phyloP scores from a whole-genome alignment of 2,329 filamentous ascomycete species.

The Aspergillus fructus region DNA sequence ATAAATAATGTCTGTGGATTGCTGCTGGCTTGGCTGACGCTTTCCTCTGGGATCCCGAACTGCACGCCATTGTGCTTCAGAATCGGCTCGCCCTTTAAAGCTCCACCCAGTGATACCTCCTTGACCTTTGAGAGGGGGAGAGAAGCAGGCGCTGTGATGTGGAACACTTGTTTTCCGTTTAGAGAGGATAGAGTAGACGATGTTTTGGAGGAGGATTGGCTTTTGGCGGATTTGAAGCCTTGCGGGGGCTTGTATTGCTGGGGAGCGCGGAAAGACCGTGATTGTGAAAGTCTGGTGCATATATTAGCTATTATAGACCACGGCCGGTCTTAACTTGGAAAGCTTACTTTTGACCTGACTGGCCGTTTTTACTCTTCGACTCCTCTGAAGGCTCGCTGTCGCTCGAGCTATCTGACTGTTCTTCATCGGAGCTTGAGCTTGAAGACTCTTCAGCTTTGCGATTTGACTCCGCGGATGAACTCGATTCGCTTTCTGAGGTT shows the following conservation, averaged over 20 bases:
- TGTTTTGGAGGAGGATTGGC: slow-evolving; percentile 30
- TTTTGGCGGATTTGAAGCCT: slow-evolving; percentile 43
- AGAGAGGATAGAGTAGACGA: slow-evolving; percentile 40
- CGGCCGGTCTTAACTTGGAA: background rate
- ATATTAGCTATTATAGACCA: slow-evolving; percentile 4
- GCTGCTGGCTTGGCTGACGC: slow-evolving; percentile 27
- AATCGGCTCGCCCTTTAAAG: slow-evolving; percentile 42
- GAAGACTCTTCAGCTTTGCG: slow-evolving; percentile 8
- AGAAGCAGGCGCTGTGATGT: slow-evolving; percentile 47
- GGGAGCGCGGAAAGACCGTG: slow-evolving; percentile 24
- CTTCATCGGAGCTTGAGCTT: slow-evolving; percentile 10
- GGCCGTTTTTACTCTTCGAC: too few relatives aligned
- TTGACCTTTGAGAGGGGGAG: slow-evolving; percentile 47
- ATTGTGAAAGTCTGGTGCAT: slow-evolving; percentile 10
- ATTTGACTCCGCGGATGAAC: slow-evolving; percentile 10
- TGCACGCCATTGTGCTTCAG: slow-evolving; percentile 43
- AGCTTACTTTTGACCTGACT: slow-evolving; percentile 9
- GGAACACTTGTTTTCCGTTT: slow-evolving; percentile 48
- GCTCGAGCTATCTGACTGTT: slow-evolving; percentile 12
- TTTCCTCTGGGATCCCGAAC: slow-evolving; percentile 41
- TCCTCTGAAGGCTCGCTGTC: slow-evolving; percentile 15
- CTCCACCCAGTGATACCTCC: slow-evolving; percentile 43
- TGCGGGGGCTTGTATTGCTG: slow-evolving; percentile 43
- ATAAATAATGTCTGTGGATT: slow-evolving; percentile 35
- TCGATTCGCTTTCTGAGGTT: slow-evolving; percentile 15